Evolutionary conservation across 352 stramenopile species (phyloP).

Genomic region (Phytophthora idaei): DNA sequence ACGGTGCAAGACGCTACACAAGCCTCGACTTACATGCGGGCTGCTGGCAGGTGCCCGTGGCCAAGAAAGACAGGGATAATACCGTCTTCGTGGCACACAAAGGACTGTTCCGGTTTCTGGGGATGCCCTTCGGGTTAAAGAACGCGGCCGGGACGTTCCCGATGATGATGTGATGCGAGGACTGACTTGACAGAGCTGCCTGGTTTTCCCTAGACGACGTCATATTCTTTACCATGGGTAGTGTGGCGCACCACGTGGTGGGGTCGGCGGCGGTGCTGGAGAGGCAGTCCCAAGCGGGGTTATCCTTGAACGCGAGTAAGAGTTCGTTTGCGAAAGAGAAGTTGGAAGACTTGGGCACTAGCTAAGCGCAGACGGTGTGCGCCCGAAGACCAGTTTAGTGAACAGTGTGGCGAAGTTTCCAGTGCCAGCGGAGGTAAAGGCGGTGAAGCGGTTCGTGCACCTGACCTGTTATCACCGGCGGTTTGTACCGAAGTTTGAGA

Average conservation of each 20-base stretch:
- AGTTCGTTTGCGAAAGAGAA: constrained; percentile 18
- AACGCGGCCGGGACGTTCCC: not conserved
- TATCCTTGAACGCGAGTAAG: constrained; percentile 19
- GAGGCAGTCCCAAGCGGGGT: not conserved
- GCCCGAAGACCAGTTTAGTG: too few relatives aligned
- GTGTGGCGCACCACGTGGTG: not conserved
- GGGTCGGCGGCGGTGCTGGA: not conserved
- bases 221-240: not conserved
- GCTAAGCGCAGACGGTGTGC: constrained; percentile 1
- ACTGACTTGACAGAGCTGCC: not conserved
- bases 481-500: not conserved
- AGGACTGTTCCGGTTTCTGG: too few relatives aligned
- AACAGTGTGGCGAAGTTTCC: too few relatives aligned
- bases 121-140: not conserved
- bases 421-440: too few relatives aligned
- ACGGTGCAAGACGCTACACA: not conserved
- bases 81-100: too few relatives aligned
- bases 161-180: not conserved
- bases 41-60: not conserved
- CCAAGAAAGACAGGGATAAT: too few relatives aligned
- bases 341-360: constrained; percentile 37
- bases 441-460: too few relatives aligned
- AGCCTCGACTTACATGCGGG: not conserved
- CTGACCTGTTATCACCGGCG: too few relatives aligned
- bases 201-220: not conserved